Evolutionary conservation across 306 rosid species (phyloP).

Genomic region (Glycine latifolia): DNA sequence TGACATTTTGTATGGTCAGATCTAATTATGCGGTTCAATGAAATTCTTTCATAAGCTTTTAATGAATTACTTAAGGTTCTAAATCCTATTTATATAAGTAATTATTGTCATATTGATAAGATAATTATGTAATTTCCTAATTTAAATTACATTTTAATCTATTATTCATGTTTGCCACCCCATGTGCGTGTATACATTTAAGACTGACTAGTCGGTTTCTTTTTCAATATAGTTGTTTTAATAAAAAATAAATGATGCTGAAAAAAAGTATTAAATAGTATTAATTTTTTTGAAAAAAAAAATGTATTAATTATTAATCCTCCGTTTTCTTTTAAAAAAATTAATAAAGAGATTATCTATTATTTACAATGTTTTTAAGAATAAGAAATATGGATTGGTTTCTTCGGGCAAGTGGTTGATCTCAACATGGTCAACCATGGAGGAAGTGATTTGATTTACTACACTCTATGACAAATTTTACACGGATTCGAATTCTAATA

Average conservation of each 20-base stretch:
- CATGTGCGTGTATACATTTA: slow-evolving; percentile 3
- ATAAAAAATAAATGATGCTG: not conserved
- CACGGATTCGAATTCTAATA: not conserved
- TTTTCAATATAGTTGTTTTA: not conserved
- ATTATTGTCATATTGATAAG: too few relatives aligned
- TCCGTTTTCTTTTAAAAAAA: not conserved
- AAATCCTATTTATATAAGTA: too few relatives aligned
- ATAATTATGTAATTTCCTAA: not conserved
- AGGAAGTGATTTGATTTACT: not conserved
- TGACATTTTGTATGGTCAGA: not conserved
- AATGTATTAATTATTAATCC: not conserved
- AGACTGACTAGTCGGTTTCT: not conserved
- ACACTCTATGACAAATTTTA: not conserved
- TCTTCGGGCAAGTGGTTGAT: not conserved
- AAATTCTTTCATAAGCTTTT: not conserved
- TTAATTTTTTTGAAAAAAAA: too few relatives aligned
- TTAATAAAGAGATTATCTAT: too few relatives aligned
- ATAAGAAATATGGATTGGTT: not conserved
- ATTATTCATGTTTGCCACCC: not conserved
- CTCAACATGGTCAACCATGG: not conserved
- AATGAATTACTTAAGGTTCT: not conserved
- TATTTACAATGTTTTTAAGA: not conserved
- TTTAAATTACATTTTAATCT: not conserved
- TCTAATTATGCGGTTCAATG: not conserved
- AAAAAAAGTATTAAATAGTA: not conserved